Percentiles rank a stretch among this genome's conserved stretches.
Evolutionary conservation across 495 filamentous ascomycete species (phyloP).

Genomic region (Xylaria castorea): DNA sequence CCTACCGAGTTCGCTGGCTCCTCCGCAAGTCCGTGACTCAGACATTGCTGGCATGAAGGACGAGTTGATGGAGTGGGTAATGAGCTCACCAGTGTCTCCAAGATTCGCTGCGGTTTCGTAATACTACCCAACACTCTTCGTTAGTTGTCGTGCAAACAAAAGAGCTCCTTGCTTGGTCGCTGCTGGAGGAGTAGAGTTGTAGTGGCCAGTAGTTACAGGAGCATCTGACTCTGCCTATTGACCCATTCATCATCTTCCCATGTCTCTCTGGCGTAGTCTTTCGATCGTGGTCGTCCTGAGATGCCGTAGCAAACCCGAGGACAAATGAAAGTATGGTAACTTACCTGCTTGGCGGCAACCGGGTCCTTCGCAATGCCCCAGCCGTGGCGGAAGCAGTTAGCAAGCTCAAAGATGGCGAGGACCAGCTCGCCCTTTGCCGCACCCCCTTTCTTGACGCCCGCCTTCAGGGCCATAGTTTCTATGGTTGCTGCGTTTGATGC

Average conservation of each 20-base stretch:
- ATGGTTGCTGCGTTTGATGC: constrained; percentile 90
- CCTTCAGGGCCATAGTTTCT: constrained; percentile 80
- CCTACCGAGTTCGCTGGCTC: constrained; percentile 30
- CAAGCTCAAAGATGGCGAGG: constrained; percentile 95
- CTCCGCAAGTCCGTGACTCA: constrained; percentile 29
- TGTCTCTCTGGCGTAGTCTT: background rate
- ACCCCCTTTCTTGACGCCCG: constrained; percentile 91
- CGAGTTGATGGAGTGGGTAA: constrained; percentile 26
- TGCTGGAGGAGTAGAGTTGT: constrained; percentile 2
- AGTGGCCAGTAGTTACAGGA: constrained; percentile 7
- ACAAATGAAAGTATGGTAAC: constrained; percentile 27
- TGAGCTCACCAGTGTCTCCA: constrained; percentile 73
- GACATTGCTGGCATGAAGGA: constrained; percentile 24
- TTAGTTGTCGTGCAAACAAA: constrained; percentile 37
- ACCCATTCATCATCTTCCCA: constrained; percentile 5
- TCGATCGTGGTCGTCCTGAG: constrained; percentile 7
- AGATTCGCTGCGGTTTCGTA: constrained; percentile 97
- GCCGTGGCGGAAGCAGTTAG: constrained; percentile 94
- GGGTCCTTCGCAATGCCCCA: constrained; percentile 93
- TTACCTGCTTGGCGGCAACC: constrained; percentile 74
- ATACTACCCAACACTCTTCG: constrained; percentile 65
- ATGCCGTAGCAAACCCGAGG: constrained; percentile 1
- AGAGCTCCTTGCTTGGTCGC: constrained; percentile 26
- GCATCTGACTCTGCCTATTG: constrained; percentile 14
- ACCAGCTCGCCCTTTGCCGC: constrained; percentile 96